A percentile compares a stretch with the other conserved stretches of the same genome.
phyloP scores from a whole-genome alignment of 83 land plant genomes.

The Thuja plicata region DNA sequence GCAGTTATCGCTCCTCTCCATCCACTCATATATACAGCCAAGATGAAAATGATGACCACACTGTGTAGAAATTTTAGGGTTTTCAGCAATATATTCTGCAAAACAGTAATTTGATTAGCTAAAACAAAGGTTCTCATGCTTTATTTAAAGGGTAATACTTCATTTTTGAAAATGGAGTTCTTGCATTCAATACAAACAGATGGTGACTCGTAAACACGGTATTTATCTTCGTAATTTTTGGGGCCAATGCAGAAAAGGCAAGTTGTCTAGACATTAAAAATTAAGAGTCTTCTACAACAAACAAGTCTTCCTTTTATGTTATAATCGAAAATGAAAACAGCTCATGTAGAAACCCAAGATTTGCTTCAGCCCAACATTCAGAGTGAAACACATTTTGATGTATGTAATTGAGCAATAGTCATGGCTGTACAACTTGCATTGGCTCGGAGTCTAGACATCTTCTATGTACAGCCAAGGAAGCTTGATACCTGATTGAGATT shows the following conservation, averaged over 20 bases:
- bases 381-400: neutral
- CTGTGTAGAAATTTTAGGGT: slow-evolving; percentile 39
- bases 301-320: neutral
- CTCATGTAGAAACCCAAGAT: neutral
- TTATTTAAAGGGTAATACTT: neutral
- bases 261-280: neutral
- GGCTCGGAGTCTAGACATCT: neutral
- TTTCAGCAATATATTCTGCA: slow-evolving; percentile 37
- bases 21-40: slow-evolving; percentile 47
- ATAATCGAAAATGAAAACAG: neutral
- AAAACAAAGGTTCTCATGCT: neutral
- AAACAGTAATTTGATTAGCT: slow-evolving; percentile 7
- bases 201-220: neutral
- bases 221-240: neutral
- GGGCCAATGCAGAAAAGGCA: neutral
- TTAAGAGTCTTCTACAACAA: neutral
- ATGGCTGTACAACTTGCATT: neutral
- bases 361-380: neutral
- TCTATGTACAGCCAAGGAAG: neutral
- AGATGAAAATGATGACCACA: slow-evolving; percentile 49
- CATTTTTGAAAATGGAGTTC: neutral
- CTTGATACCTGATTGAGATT: neutral
- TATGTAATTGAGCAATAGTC: neutral
- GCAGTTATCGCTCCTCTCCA: slow-evolving; percentile 43
- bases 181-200: neutral